These are phyloP conservation scores for Lasiodiplodia hormozganensis DNA, from an alignment of 2,329 filamentous ascomycete genomes.

Conservation along the genomic window DNA sequence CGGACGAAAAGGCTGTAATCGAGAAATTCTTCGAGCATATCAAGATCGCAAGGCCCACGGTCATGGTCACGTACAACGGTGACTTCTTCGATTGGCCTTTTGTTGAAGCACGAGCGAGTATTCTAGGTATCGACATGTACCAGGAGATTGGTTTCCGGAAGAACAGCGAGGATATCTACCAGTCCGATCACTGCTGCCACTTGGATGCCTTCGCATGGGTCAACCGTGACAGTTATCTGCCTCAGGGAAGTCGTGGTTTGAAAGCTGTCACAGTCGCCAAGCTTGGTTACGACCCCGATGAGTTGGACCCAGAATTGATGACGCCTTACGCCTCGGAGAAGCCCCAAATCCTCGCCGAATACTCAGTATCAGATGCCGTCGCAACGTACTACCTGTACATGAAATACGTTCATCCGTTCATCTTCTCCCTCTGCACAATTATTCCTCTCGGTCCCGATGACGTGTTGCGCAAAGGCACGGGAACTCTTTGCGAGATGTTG, in stretches of 20 bases:
- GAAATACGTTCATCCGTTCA: slow-evolving; percentile 99
- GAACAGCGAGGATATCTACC: slow-evolving; percentile 94
- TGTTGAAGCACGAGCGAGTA: slow-evolving; percentile 89
- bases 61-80: slow-evolving; percentile 99
- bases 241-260: slow-evolving; percentile 93
- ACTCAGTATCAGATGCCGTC: slow-evolving; percentile 98
- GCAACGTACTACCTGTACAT: slow-evolving; percentile 99
- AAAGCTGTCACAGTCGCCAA: slow-evolving; percentile 99
- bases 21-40: slow-evolving; percentile 96
- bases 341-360: slow-evolving; percentile 93
- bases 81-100: slow-evolving; percentile 99
- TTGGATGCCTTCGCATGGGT: slow-evolving; percentile 99
- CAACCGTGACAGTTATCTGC: slow-evolving; percentile 96
- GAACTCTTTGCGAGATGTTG: slow-evolving; percentile 98
- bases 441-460: slow-evolving; percentile 92
- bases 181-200: slow-evolving; percentile 93
- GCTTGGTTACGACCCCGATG: slow-evolving; percentile 96
- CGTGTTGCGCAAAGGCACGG: slow-evolving; percentile 91
- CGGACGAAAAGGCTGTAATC: slow-evolving; percentile 84
- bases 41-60: slow-evolving; percentile 91
- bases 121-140: slow-evolving; percentile 99
- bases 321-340: slow-evolving; percentile 84
- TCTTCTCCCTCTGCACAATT: slow-evolving; percentile 98
- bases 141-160: slow-evolving; percentile 97
- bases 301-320: slow-evolving; percentile 97